Conservation (phyloP, 345 rosid genomes). For the Syzygium aqueum region DNA sequence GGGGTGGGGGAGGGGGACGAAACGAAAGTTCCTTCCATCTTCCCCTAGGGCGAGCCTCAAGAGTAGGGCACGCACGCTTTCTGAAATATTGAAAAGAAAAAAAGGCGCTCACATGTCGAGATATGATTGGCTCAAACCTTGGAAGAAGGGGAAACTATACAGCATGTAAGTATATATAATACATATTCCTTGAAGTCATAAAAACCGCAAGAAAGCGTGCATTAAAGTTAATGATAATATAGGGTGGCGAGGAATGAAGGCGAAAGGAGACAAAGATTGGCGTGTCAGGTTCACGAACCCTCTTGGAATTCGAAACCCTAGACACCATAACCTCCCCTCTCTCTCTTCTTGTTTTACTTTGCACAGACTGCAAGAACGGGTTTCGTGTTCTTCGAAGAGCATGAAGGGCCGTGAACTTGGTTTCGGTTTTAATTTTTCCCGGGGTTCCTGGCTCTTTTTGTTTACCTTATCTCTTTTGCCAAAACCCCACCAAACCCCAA, state of each 20-base stretch:
- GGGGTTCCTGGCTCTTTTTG: not conserved
- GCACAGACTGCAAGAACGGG: conserved; percentile 5
- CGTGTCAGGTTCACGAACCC: conserved; percentile 1
- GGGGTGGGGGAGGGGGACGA: not conserved
- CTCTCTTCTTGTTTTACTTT: not conserved
- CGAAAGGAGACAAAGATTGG: conserved; percentile 1
- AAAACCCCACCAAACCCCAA: not conserved
- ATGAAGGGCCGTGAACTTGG: not conserved
- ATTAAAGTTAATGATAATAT: conserved; percentile 1
- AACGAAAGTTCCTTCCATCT: not conserved
- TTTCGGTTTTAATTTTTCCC: not conserved
- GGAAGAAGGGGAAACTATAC: not conserved
- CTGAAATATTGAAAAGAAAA: not conserved
- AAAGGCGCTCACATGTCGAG: not conserved
- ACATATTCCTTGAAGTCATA: not conserved
- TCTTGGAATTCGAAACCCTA: not conserved
- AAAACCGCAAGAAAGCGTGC: conserved; percentile 4
- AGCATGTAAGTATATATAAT: not conserved
- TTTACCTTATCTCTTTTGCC: not conserved
- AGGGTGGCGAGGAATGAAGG: not conserved
- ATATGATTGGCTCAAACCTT: conserved; percentile 4
- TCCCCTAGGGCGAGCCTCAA: not conserved
- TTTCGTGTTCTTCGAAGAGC: not conserved
- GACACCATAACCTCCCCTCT: not conserved
- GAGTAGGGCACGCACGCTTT: not conserved